These are phyloP conservation scores for Teunomyces kruisii DNA, from an alignment of 805 yeast genomes.

Conservation along the genomic window DNA sequence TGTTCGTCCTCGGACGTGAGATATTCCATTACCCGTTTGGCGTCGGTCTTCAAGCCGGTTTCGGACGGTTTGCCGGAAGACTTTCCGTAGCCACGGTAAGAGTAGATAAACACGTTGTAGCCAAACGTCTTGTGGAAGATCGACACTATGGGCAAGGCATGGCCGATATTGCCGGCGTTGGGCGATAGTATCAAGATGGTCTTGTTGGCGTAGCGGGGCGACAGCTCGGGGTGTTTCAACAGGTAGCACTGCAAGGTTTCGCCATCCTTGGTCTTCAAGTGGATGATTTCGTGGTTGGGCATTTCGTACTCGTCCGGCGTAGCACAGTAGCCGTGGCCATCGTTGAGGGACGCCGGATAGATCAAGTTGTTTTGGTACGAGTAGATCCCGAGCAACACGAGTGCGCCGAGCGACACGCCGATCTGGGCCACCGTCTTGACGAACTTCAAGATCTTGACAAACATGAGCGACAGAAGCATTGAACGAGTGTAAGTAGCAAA, in stretches of 20 bases:
- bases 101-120: constrained; percentile 78
- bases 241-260: constrained; percentile 64
- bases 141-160: constrained; percentile 77
- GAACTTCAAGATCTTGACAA: constrained; percentile 15
- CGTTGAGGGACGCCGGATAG: constrained; percentile 82
- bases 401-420: constrained; percentile 43
- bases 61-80: constrained; percentile 79
- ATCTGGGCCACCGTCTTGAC: constrained; percentile 36
- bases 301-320: constrained; percentile 73
- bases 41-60: constrained; percentile 77
- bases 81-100: constrained; percentile 89
- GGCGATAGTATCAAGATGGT: constrained; percentile 83
- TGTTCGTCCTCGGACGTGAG: constrained; percentile 51
- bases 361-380: constrained; percentile 63
- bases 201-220: constrained; percentile 47
- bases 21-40: constrained; percentile 65
- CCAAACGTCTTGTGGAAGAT: constrained; percentile 61
- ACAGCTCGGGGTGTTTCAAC: constrained; percentile 48
- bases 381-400: constrained; percentile 55
- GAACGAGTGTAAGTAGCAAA: background rate
- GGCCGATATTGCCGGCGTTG: constrained; percentile 96
- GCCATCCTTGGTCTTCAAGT: constrained; percentile 67
- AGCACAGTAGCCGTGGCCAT: constrained; percentile 69
- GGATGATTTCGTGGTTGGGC: constrained; percentile 55
- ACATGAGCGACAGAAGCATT: constrained; percentile 4